phyloP scores from a whole-genome alignment of 148 eudicot genomes.

The Amaranthus cruentus region DNA sequence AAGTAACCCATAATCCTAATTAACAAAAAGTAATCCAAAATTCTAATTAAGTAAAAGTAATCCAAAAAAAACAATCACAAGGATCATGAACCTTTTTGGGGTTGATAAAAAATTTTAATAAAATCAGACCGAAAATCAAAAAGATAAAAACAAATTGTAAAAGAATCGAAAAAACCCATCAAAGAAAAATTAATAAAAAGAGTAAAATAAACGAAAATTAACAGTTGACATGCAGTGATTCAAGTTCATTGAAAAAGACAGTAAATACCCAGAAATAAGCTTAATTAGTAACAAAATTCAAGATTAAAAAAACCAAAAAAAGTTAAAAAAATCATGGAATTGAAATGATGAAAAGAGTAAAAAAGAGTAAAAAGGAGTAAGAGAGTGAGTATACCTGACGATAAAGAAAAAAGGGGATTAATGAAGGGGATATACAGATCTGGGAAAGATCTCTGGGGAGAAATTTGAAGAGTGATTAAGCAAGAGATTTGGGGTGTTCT shows the following conservation, averaged over 20 bases:
- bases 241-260: background rate
- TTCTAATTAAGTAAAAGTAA: background rate
- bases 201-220: background rate
- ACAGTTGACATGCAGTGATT: conserved; percentile 5
- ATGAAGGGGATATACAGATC: conserved; percentile 18
- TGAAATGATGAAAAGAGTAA: background rate
- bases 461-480: conserved; percentile 5
- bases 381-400: background rate
- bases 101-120: background rate
- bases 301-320: background rate
- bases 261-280: background rate
- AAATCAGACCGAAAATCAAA: too few relatives aligned
- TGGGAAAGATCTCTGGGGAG: conserved; percentile 34
- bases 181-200: background rate
- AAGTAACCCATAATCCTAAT: background rate
- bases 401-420: conserved; percentile 1
- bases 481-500: conserved; percentile 13
- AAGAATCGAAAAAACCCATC: background rate
- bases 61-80: background rate
- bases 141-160: background rate
- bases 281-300: background rate
- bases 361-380: background rate
- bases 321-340: background rate
- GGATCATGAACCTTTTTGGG: conserved; percentile 1
- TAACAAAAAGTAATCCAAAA: background rate